Evolutionary conservation across 805 yeast species (phyloP).

Genomic region (Candida takata): DNA sequence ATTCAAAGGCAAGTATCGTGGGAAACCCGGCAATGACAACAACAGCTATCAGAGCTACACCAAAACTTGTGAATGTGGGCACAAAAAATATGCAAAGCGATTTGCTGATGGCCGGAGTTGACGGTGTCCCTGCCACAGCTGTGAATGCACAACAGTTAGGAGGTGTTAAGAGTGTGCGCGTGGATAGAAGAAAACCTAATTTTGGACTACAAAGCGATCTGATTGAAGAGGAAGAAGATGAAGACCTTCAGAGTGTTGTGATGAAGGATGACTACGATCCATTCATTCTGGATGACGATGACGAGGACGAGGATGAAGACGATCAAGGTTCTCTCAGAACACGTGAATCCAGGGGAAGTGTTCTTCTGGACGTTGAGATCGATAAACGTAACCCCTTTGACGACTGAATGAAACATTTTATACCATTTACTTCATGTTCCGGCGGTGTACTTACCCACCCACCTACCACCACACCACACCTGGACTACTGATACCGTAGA

Average conservation of each 20-base stretch:
- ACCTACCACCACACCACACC: background rate
- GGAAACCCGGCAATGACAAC: conserved; percentile 37
- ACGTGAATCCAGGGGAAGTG: conserved; percentile 18
- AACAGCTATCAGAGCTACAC: conserved; percentile 73
- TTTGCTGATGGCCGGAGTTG: conserved; percentile 6
- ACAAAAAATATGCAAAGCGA: background rate
- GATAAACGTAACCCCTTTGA: conserved; percentile 18
- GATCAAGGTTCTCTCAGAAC: conserved; percentile 6
- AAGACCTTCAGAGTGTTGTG: conserved; percentile 4
- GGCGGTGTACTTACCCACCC: no score
- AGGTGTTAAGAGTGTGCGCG: conserved; percentile 19
- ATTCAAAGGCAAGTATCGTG: conserved; percentile 37
- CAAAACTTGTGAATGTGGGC: conserved; percentile 52
- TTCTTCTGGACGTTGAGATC: conserved; percentile 22
- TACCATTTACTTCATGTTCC: no score
- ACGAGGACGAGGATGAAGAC: conserved; percentile 6
- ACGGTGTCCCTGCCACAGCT: conserved; percentile 19
- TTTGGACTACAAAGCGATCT: conserved; percentile 10
- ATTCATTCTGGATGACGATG: conserved; percentile 20
- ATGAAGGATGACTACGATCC: conserved; percentile 19
- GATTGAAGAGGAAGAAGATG: conserved; percentile 16
- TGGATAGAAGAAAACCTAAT: conserved; percentile 10
- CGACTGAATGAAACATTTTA: conserved; percentile 1
- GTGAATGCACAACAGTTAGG: conserved; percentile 20
- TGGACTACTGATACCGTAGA: no score